These are phyloP conservation scores for Ogataea pilisensis DNA, from an alignment of 805 yeast genomes.

Conservation along the genomic window DNA sequence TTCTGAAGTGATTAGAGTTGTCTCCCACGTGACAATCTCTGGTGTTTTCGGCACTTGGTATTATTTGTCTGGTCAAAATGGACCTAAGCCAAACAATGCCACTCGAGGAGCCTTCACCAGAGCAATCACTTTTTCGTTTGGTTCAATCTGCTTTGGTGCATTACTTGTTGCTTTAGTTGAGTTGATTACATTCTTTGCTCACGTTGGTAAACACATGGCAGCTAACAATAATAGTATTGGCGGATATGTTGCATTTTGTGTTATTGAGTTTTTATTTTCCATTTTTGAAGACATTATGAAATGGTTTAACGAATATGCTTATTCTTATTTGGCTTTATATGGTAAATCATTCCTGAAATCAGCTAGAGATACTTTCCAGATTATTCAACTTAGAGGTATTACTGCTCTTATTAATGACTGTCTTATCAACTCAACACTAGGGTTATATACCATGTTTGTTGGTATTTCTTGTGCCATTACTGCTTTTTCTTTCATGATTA, in stretches of 20 bases:
- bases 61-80: conserved; percentile 45
- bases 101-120: conserved; percentile 73
- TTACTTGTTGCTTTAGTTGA: conserved; percentile 73
- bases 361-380: conserved; percentile 72
- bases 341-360: conserved; percentile 71
- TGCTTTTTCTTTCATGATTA: conserved; percentile 60
- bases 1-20: conserved; percentile 74
- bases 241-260: conserved; percentile 3
- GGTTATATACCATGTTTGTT: conserved; percentile 65
- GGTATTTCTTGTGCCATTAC: conserved; percentile 44
- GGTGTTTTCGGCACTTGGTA: conserved; percentile 93
- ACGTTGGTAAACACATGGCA: conserved; percentile 8
- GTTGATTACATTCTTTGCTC: conserved; percentile 7
- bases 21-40: conserved; percentile 73
- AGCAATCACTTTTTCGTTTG: conserved; percentile 81
- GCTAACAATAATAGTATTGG: conserved; percentile 7
- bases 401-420: conserved; percentile 83
- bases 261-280: conserved; percentile 26
- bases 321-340: conserved; percentile 81
- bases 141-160: conserved; percentile 80
- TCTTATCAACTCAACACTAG: conserved; percentile 69
- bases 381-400: conserved; percentile 72
- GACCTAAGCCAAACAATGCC: conserved; percentile 68
- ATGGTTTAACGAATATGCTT: conserved; percentile 87
- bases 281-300: conserved; percentile 38